Conservation (phyloP, 352 stramenopile species). For the Globisporangium acanthophoron region DNA sequence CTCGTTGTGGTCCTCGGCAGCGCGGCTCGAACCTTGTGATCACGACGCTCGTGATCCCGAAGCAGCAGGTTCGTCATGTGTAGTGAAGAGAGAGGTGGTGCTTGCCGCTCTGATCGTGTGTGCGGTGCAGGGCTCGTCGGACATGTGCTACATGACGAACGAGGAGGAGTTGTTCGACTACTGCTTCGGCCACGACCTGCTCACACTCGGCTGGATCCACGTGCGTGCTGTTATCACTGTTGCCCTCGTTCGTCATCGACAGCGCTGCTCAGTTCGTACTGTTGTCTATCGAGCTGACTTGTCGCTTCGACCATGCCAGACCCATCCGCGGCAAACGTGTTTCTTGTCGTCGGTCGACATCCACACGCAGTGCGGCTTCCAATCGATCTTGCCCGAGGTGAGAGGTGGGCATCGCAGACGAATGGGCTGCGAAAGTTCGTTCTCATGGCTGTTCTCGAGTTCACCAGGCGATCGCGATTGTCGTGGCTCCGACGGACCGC, state of each 20-base stretch:
- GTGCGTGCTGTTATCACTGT: constrained; percentile 22
- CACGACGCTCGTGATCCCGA: constrained; percentile 84
- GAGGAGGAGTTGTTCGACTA: constrained; percentile 88
- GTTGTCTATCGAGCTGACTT: background rate
- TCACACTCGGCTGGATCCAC: constrained; percentile 91
- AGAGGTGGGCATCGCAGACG: background rate
- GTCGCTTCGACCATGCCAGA: constrained; percentile 25
- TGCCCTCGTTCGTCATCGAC: background rate
- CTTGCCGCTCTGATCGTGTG: too few species aligned
- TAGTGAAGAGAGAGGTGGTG: background rate
- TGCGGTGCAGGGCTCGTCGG: constrained; percentile 57
- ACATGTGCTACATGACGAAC: constrained; percentile 85
- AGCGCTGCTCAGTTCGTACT: background rate
- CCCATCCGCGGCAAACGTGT: constrained; percentile 83
- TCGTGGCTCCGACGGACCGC: constrained; percentile 73
- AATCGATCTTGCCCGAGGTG: constrained; percentile 85
- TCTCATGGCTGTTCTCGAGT: background rate
- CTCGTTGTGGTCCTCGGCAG: constrained; percentile 15
- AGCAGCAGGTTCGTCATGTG: constrained; percentile 58
- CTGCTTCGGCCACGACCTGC: constrained; percentile 77
- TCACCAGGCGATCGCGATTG: constrained; percentile 72
- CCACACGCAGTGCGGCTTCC: constrained; percentile 89
- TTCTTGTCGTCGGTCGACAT: constrained; percentile 89
- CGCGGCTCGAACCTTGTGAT: constrained; percentile 52
- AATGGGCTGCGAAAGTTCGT: background rate